Conservation (phyloP, 768 basidiomycete species). For the Lepiota brunneoincarnata region DNA sequence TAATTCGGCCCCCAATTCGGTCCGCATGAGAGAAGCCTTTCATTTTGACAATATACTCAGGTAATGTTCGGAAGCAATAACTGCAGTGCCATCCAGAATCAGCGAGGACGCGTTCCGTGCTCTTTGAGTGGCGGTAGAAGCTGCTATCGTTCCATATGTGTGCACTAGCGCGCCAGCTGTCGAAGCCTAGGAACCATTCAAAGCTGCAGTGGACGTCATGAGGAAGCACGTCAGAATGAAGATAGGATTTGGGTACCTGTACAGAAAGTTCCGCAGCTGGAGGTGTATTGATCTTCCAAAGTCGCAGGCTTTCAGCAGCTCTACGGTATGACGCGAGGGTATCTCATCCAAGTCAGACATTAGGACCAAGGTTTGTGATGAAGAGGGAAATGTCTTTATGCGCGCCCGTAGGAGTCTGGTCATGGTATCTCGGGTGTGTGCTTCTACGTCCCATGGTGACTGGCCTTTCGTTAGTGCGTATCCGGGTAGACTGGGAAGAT, state of each 20-base stretch:
- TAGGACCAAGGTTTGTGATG: conserved; percentile 43
- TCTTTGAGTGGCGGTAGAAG: conserved; percentile 49
- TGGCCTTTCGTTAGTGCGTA: conserved; percentile 38
- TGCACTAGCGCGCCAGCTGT: conserved; percentile 56
- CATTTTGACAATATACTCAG: conserved; percentile 61
- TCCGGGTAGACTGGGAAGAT: conserved; percentile 39
- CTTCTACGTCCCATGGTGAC: conserved; percentile 50
- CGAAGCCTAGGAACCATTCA: conserved; percentile 54
- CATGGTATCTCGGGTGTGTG: conserved; percentile 46
- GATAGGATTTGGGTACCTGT: conserved; percentile 35
- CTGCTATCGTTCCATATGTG: conserved; percentile 41
- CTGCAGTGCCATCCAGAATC: conserved; percentile 73
- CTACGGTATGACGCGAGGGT: conserved; percentile 48
- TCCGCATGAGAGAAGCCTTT: conserved; percentile 60
- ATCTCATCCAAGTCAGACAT: conserved; percentile 68
- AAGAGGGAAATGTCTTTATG: conserved; percentile 26
- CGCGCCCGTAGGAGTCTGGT: conserved; percentile 40
- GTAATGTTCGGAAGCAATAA: conserved; percentile 60
- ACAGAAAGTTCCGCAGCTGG: conserved; percentile 58
- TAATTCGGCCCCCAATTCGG: conserved; percentile 46
- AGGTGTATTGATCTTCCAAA: conserved; percentile 56
- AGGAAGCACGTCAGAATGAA: neutral
- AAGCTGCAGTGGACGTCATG: conserved; percentile 30
- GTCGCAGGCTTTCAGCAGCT: conserved; percentile 50
- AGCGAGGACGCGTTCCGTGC: conserved; percentile 45